phyloP scores from a whole-genome alignment of 768 basidiomycete genomes.

The Termitomyces sp. region DNA sequence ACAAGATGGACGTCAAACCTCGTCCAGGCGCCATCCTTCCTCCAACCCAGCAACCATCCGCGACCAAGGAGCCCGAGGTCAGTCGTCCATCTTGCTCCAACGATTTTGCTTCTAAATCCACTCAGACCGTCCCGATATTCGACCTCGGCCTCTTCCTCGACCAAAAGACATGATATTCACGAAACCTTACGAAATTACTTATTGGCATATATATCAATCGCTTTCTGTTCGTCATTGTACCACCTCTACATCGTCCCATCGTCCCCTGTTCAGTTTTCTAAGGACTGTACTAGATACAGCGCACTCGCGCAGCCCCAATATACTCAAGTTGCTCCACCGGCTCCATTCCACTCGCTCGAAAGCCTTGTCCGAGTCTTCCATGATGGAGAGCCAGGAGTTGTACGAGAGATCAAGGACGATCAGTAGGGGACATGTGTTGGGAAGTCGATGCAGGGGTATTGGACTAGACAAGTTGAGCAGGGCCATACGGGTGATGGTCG shows the following conservation, averaged over 20 bases:
- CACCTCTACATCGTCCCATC: slow-evolving; percentile 65
- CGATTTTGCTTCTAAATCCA: background rate
- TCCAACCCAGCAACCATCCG: slow-evolving; percentile 24
- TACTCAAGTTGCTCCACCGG: slow-evolving; percentile 50
- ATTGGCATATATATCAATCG: slow-evolving; percentile 1
- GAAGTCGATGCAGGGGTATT: slow-evolving; percentile 55
- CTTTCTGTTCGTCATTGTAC: slow-evolving; percentile 38
- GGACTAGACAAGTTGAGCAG: slow-evolving; percentile 50
- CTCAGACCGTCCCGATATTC: slow-evolving; percentile 48
- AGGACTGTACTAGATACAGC: slow-evolving; percentile 41
- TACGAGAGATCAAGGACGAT: slow-evolving; percentile 66
- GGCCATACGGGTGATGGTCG: slow-evolving; percentile 62
- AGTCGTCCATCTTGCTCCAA: slow-evolving; percentile 1
- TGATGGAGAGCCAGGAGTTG: slow-evolving; percentile 45
- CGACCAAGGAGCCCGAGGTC: slow-evolving; percentile 40
- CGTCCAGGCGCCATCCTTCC: slow-evolving; percentile 51
- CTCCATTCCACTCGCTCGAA: slow-evolving; percentile 58
- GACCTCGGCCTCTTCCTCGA: slow-evolving; percentile 55
- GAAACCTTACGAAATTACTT: background rate
- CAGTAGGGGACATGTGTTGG: slow-evolving; percentile 59
- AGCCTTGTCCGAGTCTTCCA: slow-evolving; percentile 30
- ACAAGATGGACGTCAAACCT: slow-evolving; percentile 47
- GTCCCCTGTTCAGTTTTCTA: slow-evolving; percentile 50
- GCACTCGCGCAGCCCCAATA: slow-evolving; percentile 60
- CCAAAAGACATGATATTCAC: slow-evolving; percentile 35